These are phyloP conservation scores for Chrysanthemum lavandulifolium DNA, from an alignment of 129 eudicot genomes.

Conservation along the genomic window DNA sequence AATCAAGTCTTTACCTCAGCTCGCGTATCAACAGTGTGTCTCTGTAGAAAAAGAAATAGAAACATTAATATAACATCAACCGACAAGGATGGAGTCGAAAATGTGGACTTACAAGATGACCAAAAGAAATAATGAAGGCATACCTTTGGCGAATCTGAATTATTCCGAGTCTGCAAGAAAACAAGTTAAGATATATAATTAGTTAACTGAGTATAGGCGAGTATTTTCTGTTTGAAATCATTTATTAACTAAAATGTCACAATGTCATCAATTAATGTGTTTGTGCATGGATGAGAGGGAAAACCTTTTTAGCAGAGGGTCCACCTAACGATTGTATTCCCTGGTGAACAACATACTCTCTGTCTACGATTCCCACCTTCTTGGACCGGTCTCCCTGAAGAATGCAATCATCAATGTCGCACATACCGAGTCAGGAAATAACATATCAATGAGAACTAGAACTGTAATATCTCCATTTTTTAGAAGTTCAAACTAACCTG, in stretches of 20 bases:
- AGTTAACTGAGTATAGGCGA: no score
- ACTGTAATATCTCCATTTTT: no score
- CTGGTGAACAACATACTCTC: constrained; percentile 81
- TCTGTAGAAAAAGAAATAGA: constrained; percentile 35
- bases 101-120: background rate
- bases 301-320: constrained; percentile 65
- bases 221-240: no score
- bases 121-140: background rate
- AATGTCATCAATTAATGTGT: no score
- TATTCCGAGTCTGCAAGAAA: constrained; percentile 45
- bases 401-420: constrained; percentile 14
- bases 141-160: constrained; percentile 51
- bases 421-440: background rate
- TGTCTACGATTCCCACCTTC: constrained; percentile 84
- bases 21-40: constrained; percentile 47
- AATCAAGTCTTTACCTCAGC: constrained; percentile 60
- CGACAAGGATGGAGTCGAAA: background rate
- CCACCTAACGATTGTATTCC: constrained; percentile 87
- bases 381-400: constrained; percentile 70
- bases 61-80: background rate
- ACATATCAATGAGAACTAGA: no score
- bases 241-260: no score
- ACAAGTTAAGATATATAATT: background rate
- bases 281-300: background rate
- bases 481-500: constrained; percentile 52